Evolutionary conservation across 495 filamentous ascomycete species (phyloP).

Genomic region (Barbatosphaeria neglecta): DNA sequence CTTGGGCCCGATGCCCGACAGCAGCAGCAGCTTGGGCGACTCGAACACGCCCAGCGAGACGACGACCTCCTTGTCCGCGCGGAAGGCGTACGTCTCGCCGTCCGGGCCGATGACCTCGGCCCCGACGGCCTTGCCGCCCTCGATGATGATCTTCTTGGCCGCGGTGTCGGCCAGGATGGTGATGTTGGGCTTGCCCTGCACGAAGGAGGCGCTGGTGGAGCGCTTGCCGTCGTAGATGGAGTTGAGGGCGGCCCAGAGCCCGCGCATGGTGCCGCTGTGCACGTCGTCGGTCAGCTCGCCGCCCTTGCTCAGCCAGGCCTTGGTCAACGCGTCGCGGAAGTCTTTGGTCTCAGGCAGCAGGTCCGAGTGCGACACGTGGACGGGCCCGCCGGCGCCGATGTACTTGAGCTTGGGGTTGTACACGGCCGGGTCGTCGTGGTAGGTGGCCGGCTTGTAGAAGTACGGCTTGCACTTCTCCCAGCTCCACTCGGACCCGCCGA

Average conservation of each 20-base stretch:
- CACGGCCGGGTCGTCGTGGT: constrained; percentile 39
- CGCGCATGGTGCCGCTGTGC: constrained; percentile 43
- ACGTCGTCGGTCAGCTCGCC: constrained; percentile 40
- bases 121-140: constrained; percentile 24
- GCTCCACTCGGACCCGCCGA: constrained; percentile 30
- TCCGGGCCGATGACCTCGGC: constrained; percentile 23
- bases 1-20: constrained; percentile 48
- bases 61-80: constrained; percentile 44
- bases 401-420: constrained; percentile 30
- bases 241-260: constrained; percentile 43
- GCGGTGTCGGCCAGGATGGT: constrained; percentile 35
- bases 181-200: constrained; percentile 45
- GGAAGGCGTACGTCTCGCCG: constrained; percentile 24
- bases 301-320: constrained; percentile 47
- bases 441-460: constrained; percentile 44
- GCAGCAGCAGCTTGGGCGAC: constrained; percentile 48
- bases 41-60: constrained; percentile 46
- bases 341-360: constrained; percentile 39
- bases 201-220: constrained; percentile 38
- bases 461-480: constrained; percentile 37
- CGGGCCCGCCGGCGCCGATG: constrained; percentile 37
- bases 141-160: constrained; percentile 44
- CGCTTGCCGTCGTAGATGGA: constrained; percentile 48
- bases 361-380: constrained; percentile 46
- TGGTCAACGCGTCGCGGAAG: constrained; percentile 44